Evolutionary conservation across 169 alveolate species (phyloP).

Genomic region (Eimeria zaria): DNA sequence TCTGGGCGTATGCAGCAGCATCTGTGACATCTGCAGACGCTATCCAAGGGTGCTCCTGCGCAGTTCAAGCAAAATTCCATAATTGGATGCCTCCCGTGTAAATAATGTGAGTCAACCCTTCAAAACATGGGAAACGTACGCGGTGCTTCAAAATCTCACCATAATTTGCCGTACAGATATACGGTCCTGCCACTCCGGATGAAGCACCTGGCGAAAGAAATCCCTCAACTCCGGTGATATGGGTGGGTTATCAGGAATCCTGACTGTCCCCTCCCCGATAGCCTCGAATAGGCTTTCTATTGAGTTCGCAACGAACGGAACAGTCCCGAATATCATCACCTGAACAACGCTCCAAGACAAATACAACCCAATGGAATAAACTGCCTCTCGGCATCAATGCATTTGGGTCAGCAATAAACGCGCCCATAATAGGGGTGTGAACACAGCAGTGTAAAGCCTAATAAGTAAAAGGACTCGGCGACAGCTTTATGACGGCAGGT

Average conservation of each 20-base stretch:
- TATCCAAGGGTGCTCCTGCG: constrained; percentile 72
- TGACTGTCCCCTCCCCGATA: constrained; percentile 80
- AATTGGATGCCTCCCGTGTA: background rate
- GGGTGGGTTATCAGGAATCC: constrained; percentile 82
- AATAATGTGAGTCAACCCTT: background rate
- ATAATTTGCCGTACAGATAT: constrained; percentile 60
- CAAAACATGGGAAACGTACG: background rate
- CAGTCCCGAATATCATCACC: constrained; percentile 87
- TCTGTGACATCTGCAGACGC: constrained; percentile 28
- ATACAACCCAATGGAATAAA: background rate
- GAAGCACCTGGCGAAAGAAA: constrained; percentile 57
- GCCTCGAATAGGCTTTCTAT: constrained; percentile 86
- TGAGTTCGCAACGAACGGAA: constrained; percentile 88
- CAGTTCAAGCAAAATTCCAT: background rate
- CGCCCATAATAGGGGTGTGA: background rate
- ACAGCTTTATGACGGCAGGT: background rate
- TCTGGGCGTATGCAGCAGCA: constrained; percentile 50
- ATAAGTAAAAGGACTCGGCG: background rate
- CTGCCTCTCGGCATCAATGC: background rate
- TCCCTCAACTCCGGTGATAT: constrained; percentile 55
- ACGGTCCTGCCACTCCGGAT: constrained; percentile 54
- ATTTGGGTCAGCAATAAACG: background rate
- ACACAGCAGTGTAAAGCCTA: background rate
- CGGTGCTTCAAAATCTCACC: constrained; percentile 23
- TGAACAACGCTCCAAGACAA: background rate